Conservation (phyloP, 1,284 basidiomycete genomes). For the Irpex sp. region DNA sequence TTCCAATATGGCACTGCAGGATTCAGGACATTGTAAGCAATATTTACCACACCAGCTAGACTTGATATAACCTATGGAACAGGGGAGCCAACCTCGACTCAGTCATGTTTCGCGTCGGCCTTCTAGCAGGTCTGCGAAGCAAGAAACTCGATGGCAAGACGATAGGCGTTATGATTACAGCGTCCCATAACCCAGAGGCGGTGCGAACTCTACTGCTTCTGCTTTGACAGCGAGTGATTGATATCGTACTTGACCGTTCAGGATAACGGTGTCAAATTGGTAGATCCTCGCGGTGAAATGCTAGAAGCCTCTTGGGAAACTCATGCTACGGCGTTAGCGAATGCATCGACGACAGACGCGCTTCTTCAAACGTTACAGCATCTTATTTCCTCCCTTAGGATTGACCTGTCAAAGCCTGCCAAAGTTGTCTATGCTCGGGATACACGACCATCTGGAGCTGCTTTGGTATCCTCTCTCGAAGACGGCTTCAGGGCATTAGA, state of each 20-base stretch:
- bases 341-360: conserved; percentile 70
- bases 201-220: conserved; percentile 34
- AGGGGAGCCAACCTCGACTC: conserved; percentile 85
- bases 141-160: conserved; percentile 86
- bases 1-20: conserved; percentile 95
- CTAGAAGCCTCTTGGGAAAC: conserved; percentile 92
- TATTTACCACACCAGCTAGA: background rate
- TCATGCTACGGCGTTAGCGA: conserved; percentile 87
- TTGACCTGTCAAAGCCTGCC: conserved; percentile 76
- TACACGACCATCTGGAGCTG: conserved; percentile 86
- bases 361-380: conserved; percentile 65
- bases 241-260: conserved; percentile 26
- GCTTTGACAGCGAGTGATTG: background rate
- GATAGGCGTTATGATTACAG: conserved; percentile 98
- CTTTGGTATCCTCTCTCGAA: conserved; percentile 77
- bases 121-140: conserved; percentile 88
- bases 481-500: conserved; percentile 77
- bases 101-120: conserved; percentile 89
- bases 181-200: conserved; percentile 95
- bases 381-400: conserved; percentile 64
- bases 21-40: conserved; percentile 85
- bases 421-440: conserved; percentile 90
- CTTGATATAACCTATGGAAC: background rate
- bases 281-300: conserved; percentile 99
- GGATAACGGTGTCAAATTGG: conserved; percentile 99